Evolutionary conservation across 768 basidiomycete genomes (phyloP), one percentile per base, ranked within the genome.

Genomic region (Coprinellus micaceus): DNA sequence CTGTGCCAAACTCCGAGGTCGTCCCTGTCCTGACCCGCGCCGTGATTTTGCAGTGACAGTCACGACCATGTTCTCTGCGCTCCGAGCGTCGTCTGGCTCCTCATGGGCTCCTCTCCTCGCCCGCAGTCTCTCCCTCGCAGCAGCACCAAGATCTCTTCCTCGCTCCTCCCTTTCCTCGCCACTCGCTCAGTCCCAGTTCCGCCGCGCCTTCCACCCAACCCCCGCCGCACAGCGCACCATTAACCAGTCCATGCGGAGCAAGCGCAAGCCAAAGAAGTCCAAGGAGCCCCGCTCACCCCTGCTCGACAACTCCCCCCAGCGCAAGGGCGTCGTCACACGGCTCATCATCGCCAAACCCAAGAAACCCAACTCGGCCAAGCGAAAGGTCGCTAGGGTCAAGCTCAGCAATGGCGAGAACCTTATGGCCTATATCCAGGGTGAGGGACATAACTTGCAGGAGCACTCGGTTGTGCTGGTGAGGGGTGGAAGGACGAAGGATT

Each of bases 331-430:
- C 58, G 91, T 91, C 69, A 83, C 88, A 39, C 84, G 86, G 60
- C 78, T 93, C 39, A 83, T 86, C 62, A 91, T 85, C 52, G 83
- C 82, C 61, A 91, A 86, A 64, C 97, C 97, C 22, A 97, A 94
- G 78, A 99, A 99, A 68, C 97, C 97, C 60, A 99, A 99, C 72
- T 98, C 96, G 11, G 95, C 95, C 36, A 94, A 97, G 67, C 91
- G 97, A 58, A 98, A 98, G 76, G 92, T 98, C 55, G 94, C 94
- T 43, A 82, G 91, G 64, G 87, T 99, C 62, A 96, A 96, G 75
- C 78, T 99, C 54, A 82, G 87, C 21, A 94, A 87, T 12, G 97
- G 97, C 49, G 87, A 89, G 69, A 86, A 85, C 41, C 80, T 94
- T 60, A 89, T 89, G 77, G 94, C 94, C 15, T 98, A 98, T 70